A percentile compares a stretch with the other conserved stretches of the same genome.
Conservation (phyloP, 768 basidiomycete genomes). For the Russula earlei region DNA sequence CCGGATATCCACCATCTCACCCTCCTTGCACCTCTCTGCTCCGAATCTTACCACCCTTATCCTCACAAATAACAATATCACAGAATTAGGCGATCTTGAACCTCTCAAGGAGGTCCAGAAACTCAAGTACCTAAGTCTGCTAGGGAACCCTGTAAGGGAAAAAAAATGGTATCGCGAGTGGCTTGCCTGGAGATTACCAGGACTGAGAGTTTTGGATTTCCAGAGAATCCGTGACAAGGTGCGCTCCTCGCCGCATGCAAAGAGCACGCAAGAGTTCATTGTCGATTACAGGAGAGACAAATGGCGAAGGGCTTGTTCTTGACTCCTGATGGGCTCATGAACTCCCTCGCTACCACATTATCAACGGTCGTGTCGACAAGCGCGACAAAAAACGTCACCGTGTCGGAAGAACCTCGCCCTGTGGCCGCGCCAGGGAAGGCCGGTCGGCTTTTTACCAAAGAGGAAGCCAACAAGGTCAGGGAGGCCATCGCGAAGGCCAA, state of each 20-base stretch:
- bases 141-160: conserved; percentile 80
- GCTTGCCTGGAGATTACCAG: conserved; percentile 82
- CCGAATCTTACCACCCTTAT: conserved; percentile 79
- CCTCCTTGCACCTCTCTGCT: conserved; percentile 71
- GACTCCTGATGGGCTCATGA: conserved; percentile 69
- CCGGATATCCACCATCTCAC: conserved; percentile 73
- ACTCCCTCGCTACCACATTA: conserved; percentile 70
- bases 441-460: conserved; percentile 83
- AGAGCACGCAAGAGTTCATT: background rate
- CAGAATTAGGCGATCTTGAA: conserved; percentile 78
- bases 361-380: conserved; percentile 63
- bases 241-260: conserved; percentile 33
- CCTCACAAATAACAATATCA: conserved; percentile 73
- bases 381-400: conserved; percentile 50
- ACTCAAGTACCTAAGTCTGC: conserved; percentile 65
- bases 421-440: conserved; percentile 51
- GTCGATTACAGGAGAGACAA: conserved; percentile 58
- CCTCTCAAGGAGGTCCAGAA: conserved; percentile 66
- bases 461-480: conserved; percentile 81
- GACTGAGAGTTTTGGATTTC: conserved; percentile 88
- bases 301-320: conserved; percentile 67
- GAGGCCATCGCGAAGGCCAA: conserved; percentile 85
- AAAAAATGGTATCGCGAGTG: conserved; percentile 97
- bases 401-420: conserved; percentile 72
- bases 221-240: conserved; percentile 93